Evolutionary conservation across 139 green algal genomes (phyloP), one percentile per base, ranked within the genome.

Genomic region (Volvox africanus): DNA sequence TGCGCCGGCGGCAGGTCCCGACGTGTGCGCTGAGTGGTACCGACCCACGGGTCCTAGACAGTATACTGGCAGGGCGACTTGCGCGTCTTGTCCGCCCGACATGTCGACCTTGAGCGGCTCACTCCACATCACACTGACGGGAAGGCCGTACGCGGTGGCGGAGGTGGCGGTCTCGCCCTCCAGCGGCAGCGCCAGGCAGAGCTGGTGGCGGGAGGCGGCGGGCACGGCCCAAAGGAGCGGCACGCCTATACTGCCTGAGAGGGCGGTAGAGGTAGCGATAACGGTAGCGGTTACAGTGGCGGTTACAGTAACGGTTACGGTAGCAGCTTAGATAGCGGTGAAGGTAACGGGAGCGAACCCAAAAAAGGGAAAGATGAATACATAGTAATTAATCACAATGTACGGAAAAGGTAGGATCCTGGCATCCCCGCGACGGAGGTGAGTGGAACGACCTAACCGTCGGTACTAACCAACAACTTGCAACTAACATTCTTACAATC

Each of bases 21-120:
- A 32, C 13, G 26, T 1, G 68, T 81, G 68, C 14, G 84, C 84
- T 14, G 68, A 68, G 67, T 81, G 68, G 67, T 80, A 89, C 16
- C 84, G 84, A 32, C 84, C 84, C 84, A 89, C 84, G 71, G 86
- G 86, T 61, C 90, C 90, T 0, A 93, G 67, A 77, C 90, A 91
- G 67, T 89, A 91, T 36, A 93, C 85, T 2, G 90, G 90, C 35
- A 93, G 30, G 22, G 89, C 65, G n/a, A 93, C 65, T 77, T 93
- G 90, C 36, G 85, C 35, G n/a, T 93, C 85, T 32, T 85, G 61
- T 6, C 85, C 85, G 12, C 85, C 85, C 30, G 85, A 84, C 28
- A 91, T 87, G 71, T 93, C 78, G 37, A 88, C 55, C 37, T 78
- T 88, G 62, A 89, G 37, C 36, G 84, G 84, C 84, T 89, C 84